Evolutionary conservation across 495 filamentous ascomycete species (phyloP).

Genomic region (Penicillium goetzii): DNA sequence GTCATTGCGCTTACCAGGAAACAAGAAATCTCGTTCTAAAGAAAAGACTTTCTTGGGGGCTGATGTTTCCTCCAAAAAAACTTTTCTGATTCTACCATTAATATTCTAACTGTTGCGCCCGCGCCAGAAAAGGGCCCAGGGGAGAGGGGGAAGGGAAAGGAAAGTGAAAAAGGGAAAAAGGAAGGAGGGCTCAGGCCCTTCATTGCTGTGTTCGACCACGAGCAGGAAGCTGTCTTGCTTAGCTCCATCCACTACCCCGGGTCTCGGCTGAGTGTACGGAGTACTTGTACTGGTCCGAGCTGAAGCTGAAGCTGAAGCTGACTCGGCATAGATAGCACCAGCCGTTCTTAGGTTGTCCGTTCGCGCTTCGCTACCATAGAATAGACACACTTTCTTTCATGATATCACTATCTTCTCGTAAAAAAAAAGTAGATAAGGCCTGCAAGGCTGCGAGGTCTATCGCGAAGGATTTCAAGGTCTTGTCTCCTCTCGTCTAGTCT

Average conservation of each 20-base stretch:
- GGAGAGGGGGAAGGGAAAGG: neutral
- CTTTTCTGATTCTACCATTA: neutral
- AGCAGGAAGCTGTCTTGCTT: constrained; percentile 2
- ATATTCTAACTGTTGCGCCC: neutral
- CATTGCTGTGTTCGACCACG: constrained; percentile 5
- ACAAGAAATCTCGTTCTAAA: neutral
- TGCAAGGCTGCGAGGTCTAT: neutral
- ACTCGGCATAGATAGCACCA: neutral
- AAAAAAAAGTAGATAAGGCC: neutral
- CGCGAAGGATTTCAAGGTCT: constrained; percentile 1
- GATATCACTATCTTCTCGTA: neutral
- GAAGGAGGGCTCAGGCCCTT: constrained; percentile 4
- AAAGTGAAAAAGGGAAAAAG: neutral
- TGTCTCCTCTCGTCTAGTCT: neutral
- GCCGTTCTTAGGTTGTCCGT: neutral
- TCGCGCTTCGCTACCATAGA: constrained; percentile 4
- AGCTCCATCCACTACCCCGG: constrained; percentile 1
- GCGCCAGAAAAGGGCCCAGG: neutral
- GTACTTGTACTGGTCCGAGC: neutral
- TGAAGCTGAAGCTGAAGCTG: neutral
- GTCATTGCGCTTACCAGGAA: constrained; percentile 21
- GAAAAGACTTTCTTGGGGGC: neutral
- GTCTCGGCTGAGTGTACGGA: neutral
- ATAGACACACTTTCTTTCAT: neutral
- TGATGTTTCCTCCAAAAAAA: neutral